Evolutionary conservation across 2,329 filamentous ascomycete species (phyloP), one percentile per base, ranked within the genome.

Genomic region (Xylariaceae sp.): DNA sequence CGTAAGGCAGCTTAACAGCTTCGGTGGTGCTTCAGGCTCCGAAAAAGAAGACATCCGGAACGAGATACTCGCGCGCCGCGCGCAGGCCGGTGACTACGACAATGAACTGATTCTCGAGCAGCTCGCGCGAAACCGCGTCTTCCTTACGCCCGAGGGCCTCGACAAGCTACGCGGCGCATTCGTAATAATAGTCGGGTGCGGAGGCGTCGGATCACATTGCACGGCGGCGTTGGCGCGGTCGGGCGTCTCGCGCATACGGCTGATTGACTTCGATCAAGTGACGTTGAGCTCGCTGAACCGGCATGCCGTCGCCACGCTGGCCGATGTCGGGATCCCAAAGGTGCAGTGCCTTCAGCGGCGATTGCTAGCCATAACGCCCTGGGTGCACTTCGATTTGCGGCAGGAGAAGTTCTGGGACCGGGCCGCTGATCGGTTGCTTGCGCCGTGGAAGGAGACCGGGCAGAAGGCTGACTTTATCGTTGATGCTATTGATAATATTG

Each of bases 211-310:
- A 39, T 97, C 92, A 6, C 95, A 99, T 76, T 92, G 91, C 58
- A 84, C 88, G 4, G 87, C 92, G 1, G 87, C 94, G 3, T 84
- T 99, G 24, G 88, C 91, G 4, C 87, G 94, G 24, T 96, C 92
- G 0, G 94, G 94, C 26, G 91, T 96, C 36, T 87, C 88, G n/a
- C 87, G 86, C 64, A 81, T 99, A 49, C 87, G 94, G 1, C 82
- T 99, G 30, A 85, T 99, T 62, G 94, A 99, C 72, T 99, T 99
- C 70, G 94, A 99, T 71, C 94, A 99, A 79, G 93, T 99, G 27
- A 96, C 92, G 0, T 79, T 99, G 37, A 96, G 91, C 59, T 96
- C 92, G 3, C 77, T 99, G 49, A 99, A 99, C 72, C 81, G 94
- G n/a, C 94, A 99, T 73, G 92, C 94, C 7, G 88, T 99, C 1